Evolutionary conservation across 2,329 filamentous ascomycete genomes (phyloP).

Genomic region (Pleochaeta shiraiana): DNA sequence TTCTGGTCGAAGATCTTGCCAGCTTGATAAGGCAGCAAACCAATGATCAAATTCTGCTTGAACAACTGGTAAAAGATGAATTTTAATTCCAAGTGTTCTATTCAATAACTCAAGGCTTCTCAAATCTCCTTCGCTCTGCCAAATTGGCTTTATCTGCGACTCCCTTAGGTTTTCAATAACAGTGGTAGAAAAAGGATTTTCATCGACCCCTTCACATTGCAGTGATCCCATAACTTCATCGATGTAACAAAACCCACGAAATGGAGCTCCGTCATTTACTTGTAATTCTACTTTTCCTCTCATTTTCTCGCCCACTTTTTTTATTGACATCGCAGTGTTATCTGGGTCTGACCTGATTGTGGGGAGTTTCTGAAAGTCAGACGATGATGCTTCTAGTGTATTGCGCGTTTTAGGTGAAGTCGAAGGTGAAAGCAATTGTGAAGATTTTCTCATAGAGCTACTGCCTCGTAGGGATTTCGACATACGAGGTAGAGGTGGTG

Average conservation of each 20-base stretch:
- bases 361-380: conserved; percentile 29
- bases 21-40: conserved; percentile 61
- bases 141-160: conserved; percentile 41
- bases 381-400: conserved; percentile 26
- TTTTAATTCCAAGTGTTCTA: conserved; percentile 32
- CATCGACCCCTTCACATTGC: conserved; percentile 51
- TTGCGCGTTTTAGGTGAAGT: conserved; percentile 26
- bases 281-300: conserved; percentile 57
- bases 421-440: conserved; percentile 32
- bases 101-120: conserved; percentile 33
- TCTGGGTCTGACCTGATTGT: conserved; percentile 45
- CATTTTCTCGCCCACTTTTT: conserved; percentile 56
- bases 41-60: conserved; percentile 52
- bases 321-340: conserved; percentile 55
- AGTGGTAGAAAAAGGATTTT: conserved; percentile 38
- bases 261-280: conserved; percentile 36
- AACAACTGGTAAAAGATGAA: conserved; percentile 41
- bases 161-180: conserved; percentile 55
- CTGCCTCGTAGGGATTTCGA: conserved; percentile 16
- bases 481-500: not conserved
- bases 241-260: conserved; percentile 51
- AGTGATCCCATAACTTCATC: conserved; percentile 54
- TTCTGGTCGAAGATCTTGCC: conserved; percentile 49
- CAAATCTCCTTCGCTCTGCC: conserved; percentile 23
- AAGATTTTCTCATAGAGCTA: conserved; percentile 32